Conservation (phyloP, 257 asterid genomes). For the Parsonsia alboflavescens region DNA sequence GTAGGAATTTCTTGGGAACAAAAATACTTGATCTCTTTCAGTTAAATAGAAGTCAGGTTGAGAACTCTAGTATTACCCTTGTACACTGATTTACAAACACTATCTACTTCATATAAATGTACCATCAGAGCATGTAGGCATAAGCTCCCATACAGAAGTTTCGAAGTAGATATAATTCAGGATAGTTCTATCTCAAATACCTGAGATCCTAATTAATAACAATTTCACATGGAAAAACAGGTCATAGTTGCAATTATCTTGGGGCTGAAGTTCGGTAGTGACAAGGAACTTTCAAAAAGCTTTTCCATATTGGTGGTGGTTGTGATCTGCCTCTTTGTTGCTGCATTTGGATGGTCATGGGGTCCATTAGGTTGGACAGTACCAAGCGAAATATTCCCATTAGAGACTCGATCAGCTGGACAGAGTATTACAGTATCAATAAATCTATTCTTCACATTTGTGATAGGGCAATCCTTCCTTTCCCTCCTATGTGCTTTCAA, state of each 20-base stretch:
- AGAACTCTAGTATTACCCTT: too few species aligned
- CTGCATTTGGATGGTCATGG: conserved; percentile 91
- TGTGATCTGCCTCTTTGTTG: conserved; percentile 61
- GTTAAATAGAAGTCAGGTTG: too few species aligned
- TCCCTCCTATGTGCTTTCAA: conserved; percentile 65
- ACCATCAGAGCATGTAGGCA: background rate
- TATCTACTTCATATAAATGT: too few species aligned
- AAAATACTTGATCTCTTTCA: too few species aligned
- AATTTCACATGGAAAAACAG: conserved; percentile 23
- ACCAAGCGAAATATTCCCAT: conserved; percentile 87
- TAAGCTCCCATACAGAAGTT: background rate
- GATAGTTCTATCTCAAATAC: background rate
- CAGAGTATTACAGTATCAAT: conserved; percentile 86
- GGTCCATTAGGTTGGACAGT: conserved; percentile 93
- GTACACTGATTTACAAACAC: too few species aligned
- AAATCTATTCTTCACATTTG: conserved; percentile 66
- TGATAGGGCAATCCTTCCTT: conserved; percentile 68
- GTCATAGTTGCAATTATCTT: conserved; percentile 50
- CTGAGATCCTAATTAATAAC: conserved; percentile 1
- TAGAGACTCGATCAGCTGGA: conserved; percentile 83
- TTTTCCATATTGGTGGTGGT: conserved; percentile 56
- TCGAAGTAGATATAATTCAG: background rate
- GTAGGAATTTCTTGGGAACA: too few species aligned
- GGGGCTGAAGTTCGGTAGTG: conserved; percentile 55
- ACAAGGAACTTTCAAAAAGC: conserved; percentile 50